These are phyloP conservation scores for Umbellularia californica DNA, from an alignment of 164 flowering plant species.

Conservation along the genomic window DNA sequence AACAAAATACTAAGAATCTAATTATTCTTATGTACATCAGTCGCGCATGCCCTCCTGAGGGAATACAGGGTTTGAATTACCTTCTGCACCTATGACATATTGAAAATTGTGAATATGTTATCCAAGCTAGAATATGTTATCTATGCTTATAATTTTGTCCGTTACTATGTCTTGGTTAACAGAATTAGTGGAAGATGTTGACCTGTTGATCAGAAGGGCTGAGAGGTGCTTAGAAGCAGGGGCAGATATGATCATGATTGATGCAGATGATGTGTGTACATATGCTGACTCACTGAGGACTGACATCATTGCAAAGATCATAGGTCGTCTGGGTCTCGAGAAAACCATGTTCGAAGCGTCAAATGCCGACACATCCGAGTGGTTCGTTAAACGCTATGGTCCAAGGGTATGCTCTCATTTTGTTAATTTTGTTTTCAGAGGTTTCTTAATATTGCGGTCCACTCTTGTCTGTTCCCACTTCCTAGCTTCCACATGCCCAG, in stretches of 20 bases:
- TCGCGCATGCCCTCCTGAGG: no score
- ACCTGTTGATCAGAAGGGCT: constrained; percentile 77
- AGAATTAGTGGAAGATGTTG: constrained; percentile 86
- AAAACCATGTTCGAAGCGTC: constrained; percentile 95
- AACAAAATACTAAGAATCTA: not conserved
- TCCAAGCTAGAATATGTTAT: not conserved
- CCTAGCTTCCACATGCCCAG: not conserved
- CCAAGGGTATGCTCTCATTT: constrained; percentile 49
- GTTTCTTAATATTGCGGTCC: not conserved
- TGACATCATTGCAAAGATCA: constrained; percentile 75
- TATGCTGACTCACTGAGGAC: constrained; percentile 59
- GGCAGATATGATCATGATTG: constrained; percentile 96
- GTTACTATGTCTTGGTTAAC: constrained; percentile 4
- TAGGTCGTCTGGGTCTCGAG: constrained; percentile 92
- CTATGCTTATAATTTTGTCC: not conserved
- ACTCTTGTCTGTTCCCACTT: not conserved
- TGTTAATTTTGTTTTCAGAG: not conserved
- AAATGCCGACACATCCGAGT: constrained; percentile 61
- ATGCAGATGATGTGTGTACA: constrained; percentile 76
- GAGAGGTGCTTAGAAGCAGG: constrained; percentile 98
- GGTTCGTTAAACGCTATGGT: constrained; percentile 83
- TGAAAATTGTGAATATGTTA: no score
- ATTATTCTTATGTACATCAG: not conserved
- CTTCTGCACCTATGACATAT: no score
- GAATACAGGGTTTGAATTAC: no score